phyloP scores from a whole-genome alignment of 768 basidiomycete genomes.

The Clitopilus hobsonii region DNA sequence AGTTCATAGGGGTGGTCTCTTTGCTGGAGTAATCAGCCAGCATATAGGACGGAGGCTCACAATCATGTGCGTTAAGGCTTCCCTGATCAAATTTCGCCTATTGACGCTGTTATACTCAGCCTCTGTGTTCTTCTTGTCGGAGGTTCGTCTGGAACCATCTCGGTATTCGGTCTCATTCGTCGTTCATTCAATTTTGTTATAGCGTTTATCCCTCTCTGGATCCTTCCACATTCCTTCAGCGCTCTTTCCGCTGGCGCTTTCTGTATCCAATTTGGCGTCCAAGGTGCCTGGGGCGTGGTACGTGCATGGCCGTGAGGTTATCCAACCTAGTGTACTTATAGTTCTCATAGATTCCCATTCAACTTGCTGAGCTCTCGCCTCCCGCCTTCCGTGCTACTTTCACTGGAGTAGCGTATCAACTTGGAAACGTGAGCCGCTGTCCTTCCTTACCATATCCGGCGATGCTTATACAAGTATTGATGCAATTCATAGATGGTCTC shows the following conservation, averaged over 20 bases:
- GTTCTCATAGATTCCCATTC: constrained; percentile 72
- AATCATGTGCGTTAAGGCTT: constrained; percentile 14
- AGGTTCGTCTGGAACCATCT: constrained; percentile 21
- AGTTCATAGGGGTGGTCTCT: constrained; percentile 15
- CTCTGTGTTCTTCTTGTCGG: constrained; percentile 51
- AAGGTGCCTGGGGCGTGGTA: constrained; percentile 89
- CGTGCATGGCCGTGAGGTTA: too few relatives aligned
- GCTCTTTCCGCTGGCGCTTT: constrained; percentile 81
- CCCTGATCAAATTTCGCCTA: background rate
- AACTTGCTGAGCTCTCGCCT: constrained; percentile 79
- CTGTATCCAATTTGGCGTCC: constrained; percentile 82
- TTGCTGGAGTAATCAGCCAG: constrained; percentile 16
- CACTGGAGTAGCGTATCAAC: constrained; percentile 80
- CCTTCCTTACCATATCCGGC: constrained; percentile 12
- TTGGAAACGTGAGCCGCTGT: constrained; percentile 71
- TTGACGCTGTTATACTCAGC: constrained; percentile 22
- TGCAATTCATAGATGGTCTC: constrained; percentile 46
- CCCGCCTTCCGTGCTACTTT: constrained; percentile 87
- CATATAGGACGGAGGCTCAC: constrained; percentile 17
- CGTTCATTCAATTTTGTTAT: too few relatives aligned
- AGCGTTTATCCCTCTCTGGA: constrained; percentile 77
- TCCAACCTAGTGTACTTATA: too few relatives aligned
- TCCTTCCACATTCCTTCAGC: constrained; percentile 65
- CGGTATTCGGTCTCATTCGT: too few relatives aligned
- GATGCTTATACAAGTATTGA: background rate